A percentile compares a stretch with the other conserved stretches of the same genome.
Conservation (phyloP, 345 rosid genomes). For the Arabis alpina region DNA sequence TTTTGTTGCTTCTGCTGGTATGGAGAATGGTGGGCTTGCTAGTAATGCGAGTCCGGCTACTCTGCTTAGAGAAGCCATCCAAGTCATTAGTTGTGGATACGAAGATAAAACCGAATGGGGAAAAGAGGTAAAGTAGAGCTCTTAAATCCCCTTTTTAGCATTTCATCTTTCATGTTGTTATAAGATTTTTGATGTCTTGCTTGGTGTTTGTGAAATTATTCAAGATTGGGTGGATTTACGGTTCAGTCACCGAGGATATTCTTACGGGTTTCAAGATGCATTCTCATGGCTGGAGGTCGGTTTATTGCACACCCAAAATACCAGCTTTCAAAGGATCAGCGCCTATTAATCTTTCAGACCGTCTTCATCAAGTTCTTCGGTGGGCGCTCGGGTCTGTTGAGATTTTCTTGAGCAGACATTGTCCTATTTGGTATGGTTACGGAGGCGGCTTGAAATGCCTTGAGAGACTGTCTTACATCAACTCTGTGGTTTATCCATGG, state of each 20-base stretch:
- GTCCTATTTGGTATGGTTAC: conserved; percentile 80
- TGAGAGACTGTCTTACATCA: conserved; percentile 70
- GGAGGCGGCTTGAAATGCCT: conserved; percentile 71
- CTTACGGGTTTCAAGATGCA: conserved; percentile 82
- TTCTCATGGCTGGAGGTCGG: conserved; percentile 81
- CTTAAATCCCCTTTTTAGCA: neutral
- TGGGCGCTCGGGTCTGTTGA: conserved; percentile 75
- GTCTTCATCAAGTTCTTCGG: conserved; percentile 65
- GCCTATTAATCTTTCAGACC: conserved; percentile 66
- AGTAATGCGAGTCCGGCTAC: conserved; percentile 61
- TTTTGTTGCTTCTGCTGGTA: conserved; percentile 58
- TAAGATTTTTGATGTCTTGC: conserved; percentile 13
- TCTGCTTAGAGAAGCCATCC: conserved; percentile 73
- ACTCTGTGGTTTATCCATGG: conserved; percentile 64
- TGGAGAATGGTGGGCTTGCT: conserved; percentile 60
- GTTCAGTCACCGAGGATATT: conserved; percentile 68
- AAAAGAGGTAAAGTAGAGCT: conserved; percentile 55
- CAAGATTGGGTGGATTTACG: conserved; percentile 68
- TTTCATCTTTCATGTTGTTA: conserved; percentile 8
- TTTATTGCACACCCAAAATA: conserved; percentile 62
- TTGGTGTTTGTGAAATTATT: conserved; percentile 27
- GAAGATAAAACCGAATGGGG: conserved; percentile 86
- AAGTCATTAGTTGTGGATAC: conserved; percentile 72
- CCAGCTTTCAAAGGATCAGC: conserved; percentile 71
- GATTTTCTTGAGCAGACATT: conserved; percentile 72